Conservation (phyloP, 2,329 filamentous ascomycete species). For the Aureobasidium melanogenum region DNA sequence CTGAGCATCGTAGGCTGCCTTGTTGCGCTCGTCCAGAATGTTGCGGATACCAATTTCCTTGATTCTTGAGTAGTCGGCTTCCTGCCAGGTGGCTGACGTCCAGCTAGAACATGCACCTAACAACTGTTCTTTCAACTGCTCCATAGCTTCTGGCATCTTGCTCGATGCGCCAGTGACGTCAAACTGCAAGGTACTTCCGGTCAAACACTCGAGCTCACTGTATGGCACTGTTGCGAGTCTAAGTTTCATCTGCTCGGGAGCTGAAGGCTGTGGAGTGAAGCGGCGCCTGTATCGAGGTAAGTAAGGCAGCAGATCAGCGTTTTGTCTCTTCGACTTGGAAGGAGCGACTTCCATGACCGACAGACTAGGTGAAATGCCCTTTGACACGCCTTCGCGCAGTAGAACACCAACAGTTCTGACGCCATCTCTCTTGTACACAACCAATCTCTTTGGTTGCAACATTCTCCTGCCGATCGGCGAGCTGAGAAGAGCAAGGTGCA, state of each 20-base stretch:
- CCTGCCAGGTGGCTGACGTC: slow-evolving; percentile 68
- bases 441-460: slow-evolving; percentile 64
- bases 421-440: slow-evolving; percentile 75
- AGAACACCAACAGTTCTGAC: slow-evolving; percentile 75
- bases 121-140: slow-evolving; percentile 60
- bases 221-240: slow-evolving; percentile 64
- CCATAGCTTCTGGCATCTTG: slow-evolving; percentile 38
- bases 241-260: slow-evolving; percentile 57
- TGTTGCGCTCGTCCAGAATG: slow-evolving; percentile 61
- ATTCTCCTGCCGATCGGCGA: slow-evolving; percentile 77
- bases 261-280: slow-evolving; percentile 59
- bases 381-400: slow-evolving; percentile 63
- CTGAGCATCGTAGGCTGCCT: slow-evolving; percentile 55
- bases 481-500: slow-evolving; percentile 67
- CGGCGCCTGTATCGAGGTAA: slow-evolving; percentile 59
- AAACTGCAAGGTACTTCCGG: slow-evolving; percentile 47
- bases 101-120: slow-evolving; percentile 62
- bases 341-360: slow-evolving; percentile 72
- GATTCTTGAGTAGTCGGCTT: slow-evolving; percentile 72
- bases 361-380: slow-evolving; percentile 58
- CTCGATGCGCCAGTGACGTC: slow-evolving; percentile 31
- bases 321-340: slow-evolving; percentile 58
- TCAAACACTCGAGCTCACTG: slow-evolving; percentile 75
- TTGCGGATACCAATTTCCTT: slow-evolving; percentile 77
- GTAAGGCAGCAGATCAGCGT: slow-evolving; percentile 82